Conservation (phyloP, 164 flowering plant species). For the Chloranthus sessilifolius region DNA sequence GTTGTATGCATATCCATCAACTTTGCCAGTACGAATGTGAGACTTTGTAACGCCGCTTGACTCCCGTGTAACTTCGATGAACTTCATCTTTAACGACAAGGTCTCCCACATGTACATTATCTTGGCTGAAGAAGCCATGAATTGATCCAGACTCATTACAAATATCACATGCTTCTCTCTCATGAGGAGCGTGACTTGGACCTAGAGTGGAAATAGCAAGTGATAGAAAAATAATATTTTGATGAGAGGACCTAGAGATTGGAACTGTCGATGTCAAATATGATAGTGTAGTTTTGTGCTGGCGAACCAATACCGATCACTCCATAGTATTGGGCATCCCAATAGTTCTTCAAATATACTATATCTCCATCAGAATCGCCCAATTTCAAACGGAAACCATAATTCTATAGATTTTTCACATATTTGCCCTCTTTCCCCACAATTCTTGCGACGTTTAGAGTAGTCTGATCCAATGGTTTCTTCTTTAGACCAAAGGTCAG, state of each 20-base stretch:
- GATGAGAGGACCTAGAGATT: constrained; percentile 77
- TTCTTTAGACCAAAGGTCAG: constrained; percentile 45
- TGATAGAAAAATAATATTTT: constrained; percentile 53
- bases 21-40: no score
- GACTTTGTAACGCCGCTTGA: no score
- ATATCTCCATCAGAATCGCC: constrained; percentile 19
- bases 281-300: constrained; percentile 50
- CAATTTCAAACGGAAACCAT: background rate
- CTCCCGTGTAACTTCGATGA: no score
- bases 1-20: no score
- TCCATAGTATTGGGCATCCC: constrained; percentile 59
- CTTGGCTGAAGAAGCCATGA: constrained; percentile 61
- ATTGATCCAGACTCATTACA: constrained; percentile 51
- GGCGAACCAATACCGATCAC: constrained; percentile 64
- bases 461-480: constrained; percentile 18
- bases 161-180: constrained; percentile 41
- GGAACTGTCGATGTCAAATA: constrained; percentile 65
- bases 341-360: constrained; percentile 41
- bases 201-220: constrained; percentile 63
- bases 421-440: background rate
- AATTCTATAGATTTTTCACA: background rate
- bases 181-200: constrained; percentile 50
- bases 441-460: constrained; percentile 17
- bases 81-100: constrained; percentile 46
- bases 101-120: constrained; percentile 43